These are phyloP conservation scores for Trametes sp. DNA, from an alignment of 1,284 basidiomycete genomes.

Conservation along the genomic window DNA sequence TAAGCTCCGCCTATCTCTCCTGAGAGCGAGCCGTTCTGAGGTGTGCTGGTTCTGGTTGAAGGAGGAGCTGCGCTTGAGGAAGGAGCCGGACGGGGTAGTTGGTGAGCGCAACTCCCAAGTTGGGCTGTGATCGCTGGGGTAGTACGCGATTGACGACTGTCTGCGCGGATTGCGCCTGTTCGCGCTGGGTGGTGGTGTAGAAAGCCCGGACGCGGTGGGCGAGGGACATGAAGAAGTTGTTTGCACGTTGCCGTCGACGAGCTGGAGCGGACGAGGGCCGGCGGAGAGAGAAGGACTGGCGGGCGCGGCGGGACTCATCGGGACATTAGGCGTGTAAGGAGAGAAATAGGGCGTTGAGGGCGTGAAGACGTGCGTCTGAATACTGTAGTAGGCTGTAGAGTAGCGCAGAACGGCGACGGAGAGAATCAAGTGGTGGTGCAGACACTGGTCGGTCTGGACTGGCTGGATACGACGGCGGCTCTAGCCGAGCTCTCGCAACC, in stretches of 20 bases:
- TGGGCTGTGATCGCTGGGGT: conserved; percentile 46
- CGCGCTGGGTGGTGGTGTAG: conserved; percentile 36
- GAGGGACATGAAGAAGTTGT: conserved; percentile 35
- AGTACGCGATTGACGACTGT: conserved; percentile 73
- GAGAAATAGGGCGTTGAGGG: conserved; percentile 6
- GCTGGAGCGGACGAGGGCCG: conserved; percentile 41
- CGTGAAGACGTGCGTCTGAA: conserved; percentile 5
- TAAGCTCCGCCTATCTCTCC: conserved; percentile 38
- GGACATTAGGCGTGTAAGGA: conserved; percentile 23
- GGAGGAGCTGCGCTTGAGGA: conserved; percentile 37
- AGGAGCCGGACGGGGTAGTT: conserved; percentile 28
- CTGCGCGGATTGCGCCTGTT: conserved; percentile 46
- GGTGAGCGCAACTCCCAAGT: conserved; percentile 41
- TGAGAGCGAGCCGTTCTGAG: conserved; percentile 21
- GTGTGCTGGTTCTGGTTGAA: conserved; percentile 30
- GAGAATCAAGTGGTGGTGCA: background rate
- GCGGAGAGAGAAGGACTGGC: conserved; percentile 29
- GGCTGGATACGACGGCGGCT: conserved; percentile 21
- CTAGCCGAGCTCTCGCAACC: conserved; percentile 25
- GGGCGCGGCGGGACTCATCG: conserved; percentile 30
- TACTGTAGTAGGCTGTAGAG: conserved; percentile 12
- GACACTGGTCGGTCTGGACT: conserved; percentile 8
- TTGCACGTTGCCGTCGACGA: conserved; percentile 40
- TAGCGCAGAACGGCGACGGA: conserved; percentile 12
- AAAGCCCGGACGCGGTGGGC: conserved; percentile 30